Conservation (phyloP, 1,284 basidiomycete genomes). For the Ganoderma lingzhi region DNA sequence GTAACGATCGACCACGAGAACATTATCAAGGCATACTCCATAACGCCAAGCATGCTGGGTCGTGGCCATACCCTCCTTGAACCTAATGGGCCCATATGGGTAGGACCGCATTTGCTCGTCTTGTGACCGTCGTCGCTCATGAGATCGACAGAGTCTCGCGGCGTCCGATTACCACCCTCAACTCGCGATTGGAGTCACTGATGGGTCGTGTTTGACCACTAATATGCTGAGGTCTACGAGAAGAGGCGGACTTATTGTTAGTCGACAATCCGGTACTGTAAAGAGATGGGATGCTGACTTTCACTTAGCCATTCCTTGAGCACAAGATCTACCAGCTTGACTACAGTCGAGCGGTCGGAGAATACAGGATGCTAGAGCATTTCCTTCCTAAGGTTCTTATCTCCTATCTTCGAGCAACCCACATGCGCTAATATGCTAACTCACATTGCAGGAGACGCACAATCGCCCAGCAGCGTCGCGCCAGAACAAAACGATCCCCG, state of each 20-base stretch:
- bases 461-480: conserved; percentile 57
- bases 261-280: conserved; percentile 35
- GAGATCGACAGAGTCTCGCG: conserved; percentile 61
- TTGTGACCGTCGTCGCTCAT: neutral
- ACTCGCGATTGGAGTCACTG: conserved; percentile 80
- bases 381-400: conserved; percentile 74
- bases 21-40: conserved; percentile 74
- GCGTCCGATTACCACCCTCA: conserved; percentile 90
- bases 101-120: conserved; percentile 45
- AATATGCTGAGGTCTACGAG: conserved; percentile 75
- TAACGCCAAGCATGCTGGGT: conserved; percentile 76
- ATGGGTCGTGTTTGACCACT: conserved; percentile 81
- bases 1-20: conserved; percentile 84
- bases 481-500: conserved; percentile 40
- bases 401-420: conserved; percentile 8
- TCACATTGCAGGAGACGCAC: conserved; percentile 57
- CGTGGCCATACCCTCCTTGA: conserved; percentile 77
- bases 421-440: neutral
- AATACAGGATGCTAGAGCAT: conserved; percentile 86
- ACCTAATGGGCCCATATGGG: conserved; percentile 83
- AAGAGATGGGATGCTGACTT: neutral
- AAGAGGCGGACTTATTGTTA: conserved; percentile 71
- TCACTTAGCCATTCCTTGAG: conserved; percentile 71
- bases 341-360: conserved; percentile 74
- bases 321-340: conserved; percentile 89